Evolutionary conservation across 2,329 filamentous ascomycete genomes (phyloP), one percentile per base, ranked within the genome.

Genomic region (Pyrenophora graminea): DNA sequence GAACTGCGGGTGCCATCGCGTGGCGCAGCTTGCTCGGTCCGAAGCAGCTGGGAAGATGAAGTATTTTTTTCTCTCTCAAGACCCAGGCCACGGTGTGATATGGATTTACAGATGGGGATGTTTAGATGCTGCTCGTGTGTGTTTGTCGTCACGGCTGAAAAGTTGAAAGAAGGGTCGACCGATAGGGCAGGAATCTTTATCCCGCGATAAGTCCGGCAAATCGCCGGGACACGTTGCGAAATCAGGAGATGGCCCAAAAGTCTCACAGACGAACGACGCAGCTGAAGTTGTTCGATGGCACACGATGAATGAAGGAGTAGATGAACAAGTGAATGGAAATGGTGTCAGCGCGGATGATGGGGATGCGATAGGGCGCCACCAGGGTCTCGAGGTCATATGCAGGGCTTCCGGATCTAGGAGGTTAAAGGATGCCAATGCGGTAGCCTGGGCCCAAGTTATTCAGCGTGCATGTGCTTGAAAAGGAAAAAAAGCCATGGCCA

Each of bases 1-100:
- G 47, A 51, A 64, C 43, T 30, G 64, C 64, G 38, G 64, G 64
- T 43, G 70, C 63, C 70, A 73, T 71, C 27, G 39, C 39, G 42
- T 27, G 36, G 19, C 39, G 10, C 4, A 21, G 9, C 18, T 15
- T 48, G 13, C 8, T 18, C n/a, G 39, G 49, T 19, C 17, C 15
- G 21, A 23, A 31, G 30, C 4, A 19, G n/a, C 19, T 19, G 21
- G 34, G 3, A 6, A 25, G 7, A 8, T 4, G n/a, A 12, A 19
- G 8, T 4, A 31, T 13, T n/a, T n/a, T 23, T 17, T n/a, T 5
- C 5, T 15, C 21, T 25, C 27, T 8, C 4, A 3, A 3, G 10
- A 3, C 23, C 19, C 8, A n/a, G 12, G 15, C 13, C 13, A 7
- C 8, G 13, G 2, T n/a, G 21, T 13, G 18, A 19, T 21, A 18